Evolutionary conservation across 2,329 filamentous ascomycete species (phyloP).

Genomic region (Salinomyces thailandicus): DNA sequence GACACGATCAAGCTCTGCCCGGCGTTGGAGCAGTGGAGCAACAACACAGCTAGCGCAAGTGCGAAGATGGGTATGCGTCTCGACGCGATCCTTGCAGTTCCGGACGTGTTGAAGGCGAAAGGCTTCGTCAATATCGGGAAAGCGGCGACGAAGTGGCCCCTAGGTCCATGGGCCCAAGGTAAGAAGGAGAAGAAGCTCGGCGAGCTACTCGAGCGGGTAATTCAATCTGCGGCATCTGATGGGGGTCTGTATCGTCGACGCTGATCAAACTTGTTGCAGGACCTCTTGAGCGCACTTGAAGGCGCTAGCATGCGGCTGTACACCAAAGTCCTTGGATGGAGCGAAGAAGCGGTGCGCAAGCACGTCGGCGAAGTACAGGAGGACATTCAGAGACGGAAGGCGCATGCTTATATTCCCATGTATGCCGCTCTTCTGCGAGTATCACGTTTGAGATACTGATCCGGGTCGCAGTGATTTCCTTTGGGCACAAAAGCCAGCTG

Average conservation of each 20-base stretch:
- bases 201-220: slow-evolving; percentile 2
- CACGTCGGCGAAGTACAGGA: slow-evolving; percentile 2
- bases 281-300: slow-evolving; percentile 6
- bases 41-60: neutral
- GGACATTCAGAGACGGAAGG: slow-evolving; percentile 6
- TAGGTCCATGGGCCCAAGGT: slow-evolving; percentile 2
- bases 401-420: slow-evolving; percentile 8
- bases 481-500: slow-evolving; percentile 8
- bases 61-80: neutral
- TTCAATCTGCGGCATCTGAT: neutral
- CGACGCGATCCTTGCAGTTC: neutral
- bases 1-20: slow-evolving; percentile 1
- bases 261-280: slow-evolving; percentile 1
- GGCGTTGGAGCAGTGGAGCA: slow-evolving; percentile 2
- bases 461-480: slow-evolving; percentile 3
- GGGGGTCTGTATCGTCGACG: neutral
- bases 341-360: slow-evolving; percentile 4
- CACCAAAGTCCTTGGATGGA: slow-evolving; percentile 9
- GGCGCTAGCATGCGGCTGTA: slow-evolving; percentile 6
- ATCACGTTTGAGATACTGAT: neutral
- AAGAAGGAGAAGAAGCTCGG: slow-evolving; percentile 5
- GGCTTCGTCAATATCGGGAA: neutral
- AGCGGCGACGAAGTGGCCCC: neutral
- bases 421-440: neutral
- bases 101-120: neutral